These are phyloP conservation scores for Citrus glauca DNA, from an alignment of 345 rosid genomes.

Conservation along the genomic window DNA sequence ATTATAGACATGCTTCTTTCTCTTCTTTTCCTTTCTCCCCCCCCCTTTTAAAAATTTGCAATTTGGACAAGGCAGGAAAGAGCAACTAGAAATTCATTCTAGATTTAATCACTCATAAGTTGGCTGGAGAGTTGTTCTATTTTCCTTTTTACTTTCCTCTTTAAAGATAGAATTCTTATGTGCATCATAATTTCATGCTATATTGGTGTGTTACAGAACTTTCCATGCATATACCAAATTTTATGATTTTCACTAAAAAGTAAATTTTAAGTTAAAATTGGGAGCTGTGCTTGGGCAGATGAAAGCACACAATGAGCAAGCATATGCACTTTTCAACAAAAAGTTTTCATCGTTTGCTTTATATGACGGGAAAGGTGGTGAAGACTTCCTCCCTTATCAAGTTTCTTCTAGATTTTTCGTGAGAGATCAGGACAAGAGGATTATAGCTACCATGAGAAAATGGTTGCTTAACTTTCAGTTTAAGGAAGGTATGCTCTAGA, in stretches of 20 bases:
- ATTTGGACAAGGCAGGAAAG: not conserved
- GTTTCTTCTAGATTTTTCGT: slow-evolving; percentile 43
- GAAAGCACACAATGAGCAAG: slow-evolving; percentile 32
- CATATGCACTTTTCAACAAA: slow-evolving; percentile 58
- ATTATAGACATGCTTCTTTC: not conserved
- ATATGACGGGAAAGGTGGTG: slow-evolving; percentile 40
- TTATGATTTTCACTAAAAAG: not conserved
- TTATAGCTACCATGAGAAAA: slow-evolving; percentile 38
- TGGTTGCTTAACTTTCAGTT: slow-evolving; percentile 31
- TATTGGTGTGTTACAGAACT: not conserved
- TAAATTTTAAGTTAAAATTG: not conserved
- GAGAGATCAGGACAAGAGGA: slow-evolving; percentile 44
- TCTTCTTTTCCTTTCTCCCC: rapidly evolving
- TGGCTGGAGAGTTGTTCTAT: not conserved
- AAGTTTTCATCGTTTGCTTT: slow-evolving; percentile 62
- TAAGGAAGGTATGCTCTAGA: slow-evolving; percentile 39
- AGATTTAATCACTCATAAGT: not conserved
- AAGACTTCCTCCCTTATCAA: slow-evolving; percentile 53
- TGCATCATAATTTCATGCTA: not conserved
- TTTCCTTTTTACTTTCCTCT: not conserved
- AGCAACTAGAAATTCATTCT: not conserved
- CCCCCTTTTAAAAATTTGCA: not conserved
- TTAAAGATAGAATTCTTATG: not conserved
- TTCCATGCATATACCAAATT: not conserved
- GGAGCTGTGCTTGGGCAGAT: slow-evolving; percentile 37